Conservation (phyloP, 352 stramenopile species). For the Globisporangium polare region DNA sequence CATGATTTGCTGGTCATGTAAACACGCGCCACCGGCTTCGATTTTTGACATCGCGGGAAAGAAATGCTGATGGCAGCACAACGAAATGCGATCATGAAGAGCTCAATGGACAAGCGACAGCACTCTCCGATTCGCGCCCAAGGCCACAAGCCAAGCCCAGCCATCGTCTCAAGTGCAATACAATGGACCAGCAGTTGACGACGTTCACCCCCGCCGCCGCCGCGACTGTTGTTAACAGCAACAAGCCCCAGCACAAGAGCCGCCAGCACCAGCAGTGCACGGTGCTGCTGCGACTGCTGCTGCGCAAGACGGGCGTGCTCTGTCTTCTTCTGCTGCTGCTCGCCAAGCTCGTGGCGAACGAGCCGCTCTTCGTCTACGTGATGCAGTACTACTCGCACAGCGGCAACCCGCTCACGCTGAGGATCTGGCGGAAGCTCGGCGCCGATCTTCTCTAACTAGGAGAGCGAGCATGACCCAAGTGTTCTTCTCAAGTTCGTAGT, state of each 20-base stretch:
- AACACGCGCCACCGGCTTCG: too few species aligned
- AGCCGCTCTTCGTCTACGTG: conserved; percentile 19
- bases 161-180: background rate
- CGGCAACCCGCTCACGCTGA: conserved; percentile 7
- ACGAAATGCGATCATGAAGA: background rate
- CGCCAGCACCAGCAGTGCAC: background rate
- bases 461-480: background rate
- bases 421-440: conserved; percentile 9
- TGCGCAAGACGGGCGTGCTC: conserved; percentile 4
- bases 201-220: background rate
- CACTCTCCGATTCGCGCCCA: background rate
- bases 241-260: background rate
- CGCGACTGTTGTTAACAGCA: background rate
- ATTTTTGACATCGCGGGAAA: conserved; percentile 6
- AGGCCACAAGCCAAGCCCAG: background rate
- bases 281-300: background rate
- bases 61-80: conserved; percentile 2
- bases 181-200: background rate
- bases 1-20: too few species aligned
- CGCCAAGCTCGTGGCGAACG: conserved; percentile 13
- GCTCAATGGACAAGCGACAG: too few species aligned
- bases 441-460: background rate
- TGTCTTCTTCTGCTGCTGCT: conserved; percentile 9
- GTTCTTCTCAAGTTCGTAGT: too few species aligned
- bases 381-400: conserved; percentile 16